These are phyloP conservation scores for Mollisia scopiformis DNA, from an alignment of 2,329 filamentous ascomycete species.

Conservation along the genomic window DNA sequence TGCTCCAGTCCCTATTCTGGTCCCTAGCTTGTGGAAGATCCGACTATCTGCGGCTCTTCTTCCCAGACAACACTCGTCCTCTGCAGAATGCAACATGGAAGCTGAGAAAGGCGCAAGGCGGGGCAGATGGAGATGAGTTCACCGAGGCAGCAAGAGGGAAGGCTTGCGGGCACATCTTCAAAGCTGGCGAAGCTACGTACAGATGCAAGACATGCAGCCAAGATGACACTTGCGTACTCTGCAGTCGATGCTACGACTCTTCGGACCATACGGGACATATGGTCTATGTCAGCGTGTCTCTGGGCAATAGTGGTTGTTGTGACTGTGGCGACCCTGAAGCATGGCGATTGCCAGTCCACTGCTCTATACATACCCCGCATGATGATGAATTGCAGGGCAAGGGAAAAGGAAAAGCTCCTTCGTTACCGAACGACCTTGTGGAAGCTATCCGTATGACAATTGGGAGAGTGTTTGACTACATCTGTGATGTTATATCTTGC, in stretches of 20 bases:
- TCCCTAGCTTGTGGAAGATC: conserved; percentile 77
- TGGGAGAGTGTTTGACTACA: conserved; percentile 83
- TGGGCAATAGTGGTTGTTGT: conserved; percentile 93
- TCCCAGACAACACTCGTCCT: conserved; percentile 71
- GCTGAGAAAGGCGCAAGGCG: conserved; percentile 84
- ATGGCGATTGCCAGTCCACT: conserved; percentile 85
- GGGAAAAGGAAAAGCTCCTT: conserved; percentile 63
- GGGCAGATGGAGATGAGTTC: conserved; percentile 93
- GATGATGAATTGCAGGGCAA: conserved; percentile 46
- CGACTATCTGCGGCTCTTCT: conserved; percentile 78
- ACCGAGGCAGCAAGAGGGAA: conserved; percentile 89
- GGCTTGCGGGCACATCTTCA: conserved; percentile 97
- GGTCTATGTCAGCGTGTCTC: conserved; percentile 84
- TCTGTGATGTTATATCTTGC: conserved; percentile 97
- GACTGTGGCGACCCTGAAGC: conserved; percentile 97
- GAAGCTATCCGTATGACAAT: conserved; percentile 84
- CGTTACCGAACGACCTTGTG: conserved; percentile 74
- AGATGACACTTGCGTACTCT: conserved; percentile 95
- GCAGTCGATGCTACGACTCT: conserved; percentile 90
- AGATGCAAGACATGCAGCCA: conserved; percentile 91
- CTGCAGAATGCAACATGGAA: conserved; percentile 66
- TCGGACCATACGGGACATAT: conserved; percentile 94
- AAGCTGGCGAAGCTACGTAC: conserved; percentile 90
- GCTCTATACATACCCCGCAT: conserved; percentile 85
- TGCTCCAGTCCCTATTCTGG: conserved; percentile 82